Evolutionary conservation across 768 basidiomycete genomes (phyloP).

Genomic region (Butyriboletus loyo): DNA sequence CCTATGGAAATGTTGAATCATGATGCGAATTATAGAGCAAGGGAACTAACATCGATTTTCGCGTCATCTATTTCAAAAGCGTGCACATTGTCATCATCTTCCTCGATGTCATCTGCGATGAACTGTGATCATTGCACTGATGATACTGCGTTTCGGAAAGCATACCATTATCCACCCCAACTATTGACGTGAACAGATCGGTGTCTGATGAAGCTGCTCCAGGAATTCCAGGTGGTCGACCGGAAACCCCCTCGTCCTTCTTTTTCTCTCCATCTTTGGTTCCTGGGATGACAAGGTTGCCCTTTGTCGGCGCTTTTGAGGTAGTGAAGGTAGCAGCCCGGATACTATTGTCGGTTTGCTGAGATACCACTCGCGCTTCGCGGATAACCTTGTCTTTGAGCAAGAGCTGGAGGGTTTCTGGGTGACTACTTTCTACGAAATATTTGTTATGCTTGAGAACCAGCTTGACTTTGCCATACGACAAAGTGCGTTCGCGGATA

Average conservation of each 20-base stretch:
- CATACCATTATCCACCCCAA: constrained; percentile 86
- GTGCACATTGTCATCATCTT: constrained; percentile 96
- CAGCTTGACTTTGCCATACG: constrained; percentile 97
- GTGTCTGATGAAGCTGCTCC: constrained; percentile 47
- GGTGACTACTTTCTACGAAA: constrained; percentile 93
- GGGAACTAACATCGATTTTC: constrained; percentile 79
- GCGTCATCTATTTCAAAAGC: constrained; percentile 94
- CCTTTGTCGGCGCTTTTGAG: constrained; percentile 77
- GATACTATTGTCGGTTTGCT: constrained; percentile 68
- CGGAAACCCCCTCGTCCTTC: constrained; percentile 52
- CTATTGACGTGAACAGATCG: constrained; percentile 92
- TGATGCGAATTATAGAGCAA: background rate
- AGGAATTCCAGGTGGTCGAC: constrained; percentile 27
- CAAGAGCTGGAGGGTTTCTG: constrained; percentile 84
- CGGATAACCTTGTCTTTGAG: constrained; percentile 85
- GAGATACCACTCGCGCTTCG: constrained; percentile 75
- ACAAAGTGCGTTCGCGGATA: constrained; percentile 90
- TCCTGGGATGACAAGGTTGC: constrained; percentile 83
- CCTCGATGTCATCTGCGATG: constrained; percentile 84
- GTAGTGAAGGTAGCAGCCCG: constrained; percentile 76
- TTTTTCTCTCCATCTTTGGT: constrained; percentile 72
- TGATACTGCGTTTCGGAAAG: constrained; percentile 1
- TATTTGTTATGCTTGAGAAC: constrained; percentile 98
- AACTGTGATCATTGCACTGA: background rate
- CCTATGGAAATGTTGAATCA: constrained; percentile 43